Conservation (phyloP, 371 early-diverging fungal genomes). For the Chytridiales sp. region DNA sequence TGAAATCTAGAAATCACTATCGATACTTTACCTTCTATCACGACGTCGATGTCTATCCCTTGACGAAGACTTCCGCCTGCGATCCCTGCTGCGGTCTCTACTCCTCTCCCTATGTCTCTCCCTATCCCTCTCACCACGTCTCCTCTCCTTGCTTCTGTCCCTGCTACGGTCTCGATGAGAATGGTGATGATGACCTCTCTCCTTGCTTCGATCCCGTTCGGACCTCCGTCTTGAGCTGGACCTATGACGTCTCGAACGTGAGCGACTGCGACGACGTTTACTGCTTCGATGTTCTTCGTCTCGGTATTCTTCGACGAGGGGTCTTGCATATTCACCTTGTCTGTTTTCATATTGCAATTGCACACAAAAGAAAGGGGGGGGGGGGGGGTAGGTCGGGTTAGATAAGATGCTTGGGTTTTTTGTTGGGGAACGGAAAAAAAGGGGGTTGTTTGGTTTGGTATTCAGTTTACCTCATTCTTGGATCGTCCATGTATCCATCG, state of each 20-base stretch:
- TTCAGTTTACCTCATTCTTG: too few species aligned
- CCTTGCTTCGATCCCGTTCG: slow-evolving; percentile 14
- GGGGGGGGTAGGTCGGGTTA: too few species aligned
- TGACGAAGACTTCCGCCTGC: slow-evolving; percentile 12
- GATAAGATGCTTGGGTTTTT: too few species aligned
- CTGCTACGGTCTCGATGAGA: slow-evolving; percentile 24
- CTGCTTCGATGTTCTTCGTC: too few species aligned
- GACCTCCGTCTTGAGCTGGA: not conserved
- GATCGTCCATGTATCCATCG: too few species aligned
- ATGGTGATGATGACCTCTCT: slow-evolving; percentile 32
- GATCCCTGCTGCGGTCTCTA: slow-evolving; percentile 39
- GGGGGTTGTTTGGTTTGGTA: too few species aligned
- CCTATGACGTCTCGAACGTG: slow-evolving; percentile 18
- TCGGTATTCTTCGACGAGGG: too few species aligned
- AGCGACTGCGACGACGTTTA: slow-evolving; percentile 15
- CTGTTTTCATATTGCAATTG: too few species aligned
- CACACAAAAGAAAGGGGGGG: too few species aligned
- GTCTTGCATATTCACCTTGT: too few species aligned
- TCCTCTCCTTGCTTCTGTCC: slow-evolving; percentile 36
- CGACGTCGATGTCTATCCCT: slow-evolving; percentile 6
- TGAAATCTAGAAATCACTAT: too few species aligned
- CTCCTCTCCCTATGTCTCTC: slow-evolving; percentile 31
- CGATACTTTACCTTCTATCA: not conserved
- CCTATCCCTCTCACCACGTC: slow-evolving; percentile 36
- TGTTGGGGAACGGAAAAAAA: too few species aligned